Percentiles rank a stretch among this genome's conserved stretches.
These are phyloP conservation scores for Drechmeria coniospora DNA, from an alignment of 2,329 filamentous ascomycete genomes.

Conservation along the genomic window DNA sequence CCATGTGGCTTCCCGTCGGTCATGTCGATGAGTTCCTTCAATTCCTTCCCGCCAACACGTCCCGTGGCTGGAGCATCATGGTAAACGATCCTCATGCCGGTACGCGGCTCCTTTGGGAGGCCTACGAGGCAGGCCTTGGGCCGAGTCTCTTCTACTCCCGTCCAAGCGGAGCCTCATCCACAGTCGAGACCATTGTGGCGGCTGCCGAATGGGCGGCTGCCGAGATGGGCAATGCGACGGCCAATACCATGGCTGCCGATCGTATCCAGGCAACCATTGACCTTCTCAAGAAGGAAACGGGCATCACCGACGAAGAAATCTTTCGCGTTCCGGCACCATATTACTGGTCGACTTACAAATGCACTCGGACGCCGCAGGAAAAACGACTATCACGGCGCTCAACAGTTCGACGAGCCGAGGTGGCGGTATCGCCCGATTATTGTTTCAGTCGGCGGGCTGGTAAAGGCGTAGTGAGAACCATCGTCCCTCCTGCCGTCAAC, in stretches of 20 bases:
- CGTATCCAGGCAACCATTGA: constrained; percentile 8
- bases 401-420: too few species aligned
- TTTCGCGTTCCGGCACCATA: constrained; percentile 9
- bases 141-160: neutral
- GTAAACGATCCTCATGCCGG: constrained; percentile 8
- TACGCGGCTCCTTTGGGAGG: constrained; percentile 9
- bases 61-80: constrained; percentile 10
- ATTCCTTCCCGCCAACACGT: constrained; percentile 11
- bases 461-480: too few species aligned
- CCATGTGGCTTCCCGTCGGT: constrained; percentile 9
- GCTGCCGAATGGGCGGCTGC: too few species aligned
- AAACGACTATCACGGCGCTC: too few species aligned
- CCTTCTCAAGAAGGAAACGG: constrained; percentile 7
- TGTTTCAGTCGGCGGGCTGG: too few species aligned
- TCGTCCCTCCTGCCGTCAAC: constrained; percentile 9
- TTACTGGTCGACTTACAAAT: too few species aligned
- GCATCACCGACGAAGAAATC: constrained; percentile 7
- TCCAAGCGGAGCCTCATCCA: neutral
- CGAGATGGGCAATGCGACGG: neutral
- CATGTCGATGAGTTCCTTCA: constrained; percentile 14
- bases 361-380: too few species aligned
- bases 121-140: constrained; percentile 10
- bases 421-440: too few species aligned
- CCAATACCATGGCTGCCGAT: constrained; percentile 1
- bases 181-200: neutral